Evolutionary conservation across 345 rosid species (phyloP).

Genomic region (Euphorbia lathyris): DNA sequence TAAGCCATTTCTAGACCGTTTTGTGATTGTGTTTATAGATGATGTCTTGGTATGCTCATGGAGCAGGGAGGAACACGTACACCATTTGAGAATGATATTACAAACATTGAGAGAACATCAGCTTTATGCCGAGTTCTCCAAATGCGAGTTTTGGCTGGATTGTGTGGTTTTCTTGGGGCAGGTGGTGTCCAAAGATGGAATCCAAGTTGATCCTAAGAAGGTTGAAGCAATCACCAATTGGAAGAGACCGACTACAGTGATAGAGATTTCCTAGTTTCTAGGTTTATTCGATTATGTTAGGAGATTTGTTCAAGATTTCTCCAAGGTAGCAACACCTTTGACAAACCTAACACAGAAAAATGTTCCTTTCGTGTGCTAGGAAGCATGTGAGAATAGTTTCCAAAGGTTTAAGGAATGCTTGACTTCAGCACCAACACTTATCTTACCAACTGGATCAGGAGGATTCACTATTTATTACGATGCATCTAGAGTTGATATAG

Average conservation of each 20-base stretch:
- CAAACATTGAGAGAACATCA: too few species aligned
- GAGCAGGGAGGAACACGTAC: not conserved
- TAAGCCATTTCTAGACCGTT: too few species aligned
- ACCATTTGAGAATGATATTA: not conserved
- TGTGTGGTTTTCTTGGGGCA: not conserved
- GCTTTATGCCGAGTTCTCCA: not conserved
- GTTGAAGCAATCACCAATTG: not conserved
- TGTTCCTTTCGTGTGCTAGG: not conserved
- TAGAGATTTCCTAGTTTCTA: too few species aligned
- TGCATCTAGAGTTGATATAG: too few species aligned
- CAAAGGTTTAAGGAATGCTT: too few species aligned
- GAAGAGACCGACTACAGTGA: not conserved
- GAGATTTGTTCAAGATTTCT: not conserved
- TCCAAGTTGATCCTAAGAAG: not conserved
- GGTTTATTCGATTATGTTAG: too few species aligned
- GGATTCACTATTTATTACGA: too few species aligned
- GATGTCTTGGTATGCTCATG: too few species aligned
- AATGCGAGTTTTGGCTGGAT: not conserved
- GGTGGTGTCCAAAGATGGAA: not conserved
- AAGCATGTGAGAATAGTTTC: too few species aligned
- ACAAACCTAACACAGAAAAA: not conserved
- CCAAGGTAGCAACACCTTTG: not conserved
- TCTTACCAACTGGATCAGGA: too few species aligned
- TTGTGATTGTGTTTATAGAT: too few species aligned
- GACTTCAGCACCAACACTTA: too few species aligned